Base-by-base conservation (phyloP, 371 early-diverging fungal species). In the Rhizopus delemar region DNA sequence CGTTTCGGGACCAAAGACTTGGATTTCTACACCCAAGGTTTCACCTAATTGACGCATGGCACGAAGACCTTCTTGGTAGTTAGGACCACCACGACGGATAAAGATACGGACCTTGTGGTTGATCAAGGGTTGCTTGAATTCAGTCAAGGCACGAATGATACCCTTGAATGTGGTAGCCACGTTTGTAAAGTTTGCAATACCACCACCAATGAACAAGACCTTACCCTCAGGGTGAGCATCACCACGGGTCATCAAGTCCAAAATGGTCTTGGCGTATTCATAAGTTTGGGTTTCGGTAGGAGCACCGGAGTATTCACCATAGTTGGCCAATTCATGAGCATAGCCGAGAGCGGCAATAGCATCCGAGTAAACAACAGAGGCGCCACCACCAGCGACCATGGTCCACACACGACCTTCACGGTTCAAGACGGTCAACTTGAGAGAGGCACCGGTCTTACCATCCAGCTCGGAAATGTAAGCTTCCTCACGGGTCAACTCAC, bases 381-480 rank as follows among this genome's bases (percentile, higher is more conserved):
- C 98, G 77, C 98, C 98, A 65, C 98, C 98, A 78, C 98, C 98
- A 49, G 98, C 98, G 58, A 98, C 97, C 97, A 98, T 97, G 54
- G 98, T 97, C 98, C 98, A 98, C 66, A 98, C 88, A 65, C 96
- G 92, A 28, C 98, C 98, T 9, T 86, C 82, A 65, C 90, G 84
- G 84, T 98, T 98, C 62, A 98, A 80, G 43, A 98, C 90, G 33
- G 98, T 98, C 60, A 98, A 82, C 80, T 98, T 98, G 63, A 98
- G 88, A 38, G 94, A 94, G 16, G 98, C 97, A 62, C 98, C 98
- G 11, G 98, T 98, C 87, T 98, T 98, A 62, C 96, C 89, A 66
- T 98, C 98, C 46, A 98, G 83, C 62, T 97, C 98, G 66, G 90
- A 91, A 71, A 98, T 93, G 81, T 97, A 97, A 28, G 96, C 95